These are phyloP conservation scores for Biscogniauxia sp. DNA, from an alignment of 2,329 filamentous ascomycete genomes.

Conservation along the genomic window DNA sequence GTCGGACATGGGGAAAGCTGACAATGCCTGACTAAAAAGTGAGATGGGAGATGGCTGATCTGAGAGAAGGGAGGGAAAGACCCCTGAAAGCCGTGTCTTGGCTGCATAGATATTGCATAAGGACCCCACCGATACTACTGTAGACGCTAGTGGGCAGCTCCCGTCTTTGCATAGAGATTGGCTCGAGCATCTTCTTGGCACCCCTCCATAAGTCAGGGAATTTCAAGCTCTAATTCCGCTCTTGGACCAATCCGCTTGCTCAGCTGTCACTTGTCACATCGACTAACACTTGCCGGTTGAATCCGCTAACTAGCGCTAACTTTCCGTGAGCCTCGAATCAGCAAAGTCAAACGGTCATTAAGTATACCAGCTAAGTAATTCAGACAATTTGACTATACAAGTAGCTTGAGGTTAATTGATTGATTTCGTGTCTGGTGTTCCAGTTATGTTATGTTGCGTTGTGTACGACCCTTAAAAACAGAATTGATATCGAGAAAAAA, in stretches of 20 bases:
- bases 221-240: constrained; percentile 23
- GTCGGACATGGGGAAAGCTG: constrained; percentile 18
- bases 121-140: constrained; percentile 18
- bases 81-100: constrained; percentile 25
- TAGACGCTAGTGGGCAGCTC: constrained; percentile 29
- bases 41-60: constrained; percentile 15
- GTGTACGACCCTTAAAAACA: too few species aligned
- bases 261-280: constrained; percentile 27
- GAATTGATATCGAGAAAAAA: too few species aligned
- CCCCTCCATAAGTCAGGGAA: constrained; percentile 20
- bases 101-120: constrained; percentile 28
- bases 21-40: background rate
- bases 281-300: constrained; percentile 26
- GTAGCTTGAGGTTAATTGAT: too few species aligned
- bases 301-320: constrained; percentile 28
- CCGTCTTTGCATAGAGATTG: constrained; percentile 31
- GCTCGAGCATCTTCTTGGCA: constrained; percentile 17
- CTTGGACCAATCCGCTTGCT: constrained; percentile 27
- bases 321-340: constrained; percentile 24
- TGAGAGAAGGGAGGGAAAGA: constrained; percentile 9
- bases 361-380: too few species aligned
- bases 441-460: too few species aligned
- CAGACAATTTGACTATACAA: background rate
- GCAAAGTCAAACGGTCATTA: constrained; percentile 6
- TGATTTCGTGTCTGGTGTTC: too few species aligned